Percentiles rank a stretch among this genome's conserved stretches.
These are phyloP conservation scores for Xylaria scruposa DNA, from an alignment of 495 filamentous ascomycete species.

Conservation along the genomic window DNA sequence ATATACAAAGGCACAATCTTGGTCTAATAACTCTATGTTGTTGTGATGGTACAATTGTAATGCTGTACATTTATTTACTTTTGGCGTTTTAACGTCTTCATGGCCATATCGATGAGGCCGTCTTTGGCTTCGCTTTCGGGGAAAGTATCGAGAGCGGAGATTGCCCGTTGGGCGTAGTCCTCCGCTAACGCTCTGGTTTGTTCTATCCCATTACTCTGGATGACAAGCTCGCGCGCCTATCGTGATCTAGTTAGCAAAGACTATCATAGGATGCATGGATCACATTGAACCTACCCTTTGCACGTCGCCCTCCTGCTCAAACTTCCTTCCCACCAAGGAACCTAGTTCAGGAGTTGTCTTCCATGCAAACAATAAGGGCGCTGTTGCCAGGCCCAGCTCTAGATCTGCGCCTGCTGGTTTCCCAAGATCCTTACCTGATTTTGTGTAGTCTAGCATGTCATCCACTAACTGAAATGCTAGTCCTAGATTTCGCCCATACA, in stretches of 20 bases:
- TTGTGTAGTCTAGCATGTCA: slow-evolving; percentile 96
- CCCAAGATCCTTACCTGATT: slow-evolving; percentile 80
- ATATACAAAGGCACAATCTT: slow-evolving; percentile 27
- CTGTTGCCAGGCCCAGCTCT: slow-evolving; percentile 93
- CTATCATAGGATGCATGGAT: not conserved
- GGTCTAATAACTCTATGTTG: slow-evolving; percentile 27
- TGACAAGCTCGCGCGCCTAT: slow-evolving; percentile 85
- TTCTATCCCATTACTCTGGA: slow-evolving; percentile 82
- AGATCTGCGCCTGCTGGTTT: slow-evolving; percentile 96
- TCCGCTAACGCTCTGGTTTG: slow-evolving; percentile 88
- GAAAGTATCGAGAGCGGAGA: slow-evolving; percentile 78
- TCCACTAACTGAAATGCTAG: slow-evolving; percentile 98
- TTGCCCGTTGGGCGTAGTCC: slow-evolving; percentile 88
- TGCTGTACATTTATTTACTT: slow-evolving; percentile 61
- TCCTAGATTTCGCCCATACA: slow-evolving; percentile 90
- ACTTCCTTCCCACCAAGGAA: slow-evolving; percentile 89
- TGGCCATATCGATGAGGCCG: slow-evolving; percentile 89
- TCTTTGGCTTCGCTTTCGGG: slow-evolving; percentile 92
- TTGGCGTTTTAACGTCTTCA: slow-evolving; percentile 86
- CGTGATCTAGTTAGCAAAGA: slow-evolving; percentile 16
- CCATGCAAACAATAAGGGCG: slow-evolving; percentile 95
- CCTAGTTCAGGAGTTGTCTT: slow-evolving; percentile 86
- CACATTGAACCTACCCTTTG: slow-evolving; percentile 65
- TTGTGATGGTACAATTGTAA: slow-evolving; percentile 18
- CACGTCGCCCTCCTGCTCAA: slow-evolving; percentile 82